Conservation (phyloP, 2,329 filamentous ascomycete species). For the Thielaviopsis euricoi region DNA sequence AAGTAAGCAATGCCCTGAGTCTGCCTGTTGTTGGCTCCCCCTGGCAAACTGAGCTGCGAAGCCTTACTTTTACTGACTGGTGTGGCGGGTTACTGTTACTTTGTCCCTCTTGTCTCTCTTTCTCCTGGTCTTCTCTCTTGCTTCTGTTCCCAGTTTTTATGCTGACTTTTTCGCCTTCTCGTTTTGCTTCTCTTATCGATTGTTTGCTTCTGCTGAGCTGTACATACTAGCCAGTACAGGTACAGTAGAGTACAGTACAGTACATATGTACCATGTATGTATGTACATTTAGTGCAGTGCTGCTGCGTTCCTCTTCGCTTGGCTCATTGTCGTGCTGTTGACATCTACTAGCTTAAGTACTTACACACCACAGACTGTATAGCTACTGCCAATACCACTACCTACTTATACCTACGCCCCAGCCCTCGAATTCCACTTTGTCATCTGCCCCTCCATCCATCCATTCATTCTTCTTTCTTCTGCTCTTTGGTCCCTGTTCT, state of each 20-base stretch:
- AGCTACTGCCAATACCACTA: no score
- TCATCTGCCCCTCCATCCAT: background rate
- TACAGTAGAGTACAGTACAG: no score
- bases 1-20: no score
- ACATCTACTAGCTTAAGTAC: background rate
- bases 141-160: background rate
- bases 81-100: background rate
- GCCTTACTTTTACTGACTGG: background rate
- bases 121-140: no score
- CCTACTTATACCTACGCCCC: background rate
- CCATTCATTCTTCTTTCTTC: background rate
- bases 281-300: no score
- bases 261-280: no score
- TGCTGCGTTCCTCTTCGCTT: no score
- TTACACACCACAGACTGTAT: background rate
- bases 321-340: background rate
- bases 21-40: no score
- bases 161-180: no score
- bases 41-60: background rate
- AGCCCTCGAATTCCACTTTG: background rate
- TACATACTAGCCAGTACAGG: no score
- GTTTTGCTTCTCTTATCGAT: no score
- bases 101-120: background rate
- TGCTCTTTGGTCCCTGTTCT: background rate
- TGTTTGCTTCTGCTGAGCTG: no score